These are phyloP conservation scores for Cudoniella acicularis DNA, from an alignment of 495 filamentous ascomycete species.

Conservation along the genomic window DNA sequence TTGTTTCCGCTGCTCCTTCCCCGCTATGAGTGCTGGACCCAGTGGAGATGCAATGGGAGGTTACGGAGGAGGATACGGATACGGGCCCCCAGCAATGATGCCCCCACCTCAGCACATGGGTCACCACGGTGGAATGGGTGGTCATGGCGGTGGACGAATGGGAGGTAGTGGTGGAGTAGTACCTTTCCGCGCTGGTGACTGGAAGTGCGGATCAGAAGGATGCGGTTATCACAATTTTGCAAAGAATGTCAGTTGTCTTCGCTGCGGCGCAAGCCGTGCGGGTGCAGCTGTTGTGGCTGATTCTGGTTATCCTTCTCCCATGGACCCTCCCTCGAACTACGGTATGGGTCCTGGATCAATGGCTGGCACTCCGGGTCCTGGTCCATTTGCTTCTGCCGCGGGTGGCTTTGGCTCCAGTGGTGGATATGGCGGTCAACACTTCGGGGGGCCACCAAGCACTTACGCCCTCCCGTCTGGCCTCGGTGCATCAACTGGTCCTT, in stretches of 20 bases:
- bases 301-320: conserved; percentile 84
- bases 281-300: conserved; percentile 92
- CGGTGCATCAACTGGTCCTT: conserved; percentile 72
- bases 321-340: conserved; percentile 80
- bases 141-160: conserved; percentile 66
- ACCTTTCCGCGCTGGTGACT: conserved; percentile 96
- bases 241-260: conserved; percentile 96
- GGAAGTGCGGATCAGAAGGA: conserved; percentile 98
- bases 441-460: conserved; percentile 81
- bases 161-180: conserved; percentile 81
- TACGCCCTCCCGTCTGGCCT: conserved; percentile 90
- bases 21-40: conserved; percentile 77
- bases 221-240: conserved; percentile 99
- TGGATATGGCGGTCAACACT: conserved; percentile 80
- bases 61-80: conserved; percentile 58
- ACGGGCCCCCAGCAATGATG: conserved; percentile 57
- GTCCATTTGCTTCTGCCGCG: conserved; percentile 67
- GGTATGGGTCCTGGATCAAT: conserved; percentile 75
- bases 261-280: conserved; percentile 91
- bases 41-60: conserved; percentile 68
- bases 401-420: conserved; percentile 67
- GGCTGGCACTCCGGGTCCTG: conserved; percentile 78
- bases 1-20: conserved; percentile 98
- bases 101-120: conserved; percentile 76
- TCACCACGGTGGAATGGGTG: conserved; percentile 69